Percentiles rank a stretch among this genome's conserved stretches.
phyloP scores from a whole-genome alignment of 805 yeast species.

The Myxozyma vanderwaltii region DNA sequence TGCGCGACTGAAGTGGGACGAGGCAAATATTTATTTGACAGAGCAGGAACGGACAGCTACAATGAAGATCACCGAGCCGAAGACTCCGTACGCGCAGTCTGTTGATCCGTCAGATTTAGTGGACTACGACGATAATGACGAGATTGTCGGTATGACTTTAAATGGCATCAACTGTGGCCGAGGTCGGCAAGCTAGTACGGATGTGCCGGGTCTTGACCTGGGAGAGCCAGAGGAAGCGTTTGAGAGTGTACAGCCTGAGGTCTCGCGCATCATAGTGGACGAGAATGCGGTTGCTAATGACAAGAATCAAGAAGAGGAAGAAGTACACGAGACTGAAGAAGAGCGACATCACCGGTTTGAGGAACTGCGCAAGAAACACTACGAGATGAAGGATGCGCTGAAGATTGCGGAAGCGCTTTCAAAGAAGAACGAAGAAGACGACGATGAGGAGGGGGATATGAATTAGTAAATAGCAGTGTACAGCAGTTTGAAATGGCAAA shows the following conservation, averaged over 20 bases:
- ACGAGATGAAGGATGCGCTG: constrained; percentile 51
- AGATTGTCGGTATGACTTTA: constrained; percentile 50
- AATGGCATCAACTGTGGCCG: constrained; percentile 39
- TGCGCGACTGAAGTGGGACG: constrained; percentile 65
- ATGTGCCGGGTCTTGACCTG: constrained; percentile 36
- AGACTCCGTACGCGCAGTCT: constrained; percentile 93
- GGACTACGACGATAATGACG: constrained; percentile 68
- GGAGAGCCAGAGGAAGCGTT: constrained; percentile 40
- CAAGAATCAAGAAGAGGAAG: constrained; percentile 35
- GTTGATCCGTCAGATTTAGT: constrained; percentile 75
- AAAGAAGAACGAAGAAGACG: constrained; percentile 28
- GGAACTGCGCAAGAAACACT: constrained; percentile 77
- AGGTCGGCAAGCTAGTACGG: constrained; percentile 32
- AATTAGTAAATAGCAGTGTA: not conserved
- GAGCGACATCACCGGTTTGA: constrained; percentile 71
- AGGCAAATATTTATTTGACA: constrained; percentile 67
- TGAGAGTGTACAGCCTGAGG: constrained; percentile 16
- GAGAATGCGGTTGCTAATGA: constrained; percentile 8
- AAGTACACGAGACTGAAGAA: constrained; percentile 45
- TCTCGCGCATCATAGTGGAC: not conserved
- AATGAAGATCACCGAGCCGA: constrained; percentile 90
- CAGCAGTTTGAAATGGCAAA: too few species aligned
- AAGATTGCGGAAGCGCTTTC: constrained; percentile 37
- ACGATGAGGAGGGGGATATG: not conserved
- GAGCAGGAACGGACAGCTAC: constrained; percentile 74